Evolutionary conservation across 2,329 filamentous ascomycete genomes (phyloP), one percentile per base, ranked within the genome.

Genomic region (Fusarium sp.): DNA sequence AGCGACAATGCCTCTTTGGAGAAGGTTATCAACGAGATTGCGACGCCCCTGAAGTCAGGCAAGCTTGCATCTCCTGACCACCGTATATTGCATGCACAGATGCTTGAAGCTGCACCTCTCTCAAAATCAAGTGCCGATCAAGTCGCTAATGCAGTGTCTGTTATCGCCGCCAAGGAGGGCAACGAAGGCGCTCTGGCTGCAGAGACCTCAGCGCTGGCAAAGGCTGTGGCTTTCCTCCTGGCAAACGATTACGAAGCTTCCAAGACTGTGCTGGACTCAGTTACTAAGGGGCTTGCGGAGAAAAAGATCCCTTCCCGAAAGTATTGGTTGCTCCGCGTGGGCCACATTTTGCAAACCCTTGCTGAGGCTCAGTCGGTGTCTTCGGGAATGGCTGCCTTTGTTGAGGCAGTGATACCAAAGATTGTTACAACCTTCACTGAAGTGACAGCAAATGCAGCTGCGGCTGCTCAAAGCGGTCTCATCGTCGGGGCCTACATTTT

Each of bases 1-100:
- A 77, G 81, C 47, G 87, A 93, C 67, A 79, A 84, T 7, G 78
- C 83, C 5, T 79, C 85, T 6, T 80, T 97, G 42, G 85, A 88
- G 36, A 91, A 92, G 73, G 87, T 94, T 43, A 85, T 90, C 3
- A 90, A 93, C 65, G 94, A 98, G 77, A 86, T 98, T 49, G 81
- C 96, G 7, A 86, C 82, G 14, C 94, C 94, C 2, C 80, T 99
- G 62, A 97, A 94, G 78, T 85, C 90, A 19, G 91, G 92, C 54
- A 99, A 98, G 77, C 85, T 97, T 21, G 87, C 94, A 5, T 91
- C 91, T 54, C 89, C 92, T 17, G 96, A 99, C 62, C 94, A 98
- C 73, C 91, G 94, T 74, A 86, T 92, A 6, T 83, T 94, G 4
- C 90, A 98, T 79, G 91, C 93, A 6, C 92, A 96, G 75, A 93